phyloP scores from a whole-genome alignment of 202 grass and related monocot genomes.

The Carex arenaria region DNA sequence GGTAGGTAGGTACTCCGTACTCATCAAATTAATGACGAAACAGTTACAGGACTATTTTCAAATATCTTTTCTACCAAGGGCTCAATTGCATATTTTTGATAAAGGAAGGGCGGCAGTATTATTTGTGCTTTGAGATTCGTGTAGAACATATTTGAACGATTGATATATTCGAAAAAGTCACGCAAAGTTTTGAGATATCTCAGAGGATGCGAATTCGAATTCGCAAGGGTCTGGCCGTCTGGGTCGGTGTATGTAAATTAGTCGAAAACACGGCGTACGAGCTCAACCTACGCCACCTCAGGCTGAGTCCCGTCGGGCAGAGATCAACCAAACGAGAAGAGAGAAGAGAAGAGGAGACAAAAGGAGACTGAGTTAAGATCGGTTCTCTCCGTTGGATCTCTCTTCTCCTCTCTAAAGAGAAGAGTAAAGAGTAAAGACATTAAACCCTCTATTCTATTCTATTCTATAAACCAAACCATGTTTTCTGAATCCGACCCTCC shows the following conservation, averaged over 20 bases:
- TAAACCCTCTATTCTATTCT: not conserved
- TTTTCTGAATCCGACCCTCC: conserved; percentile 52
- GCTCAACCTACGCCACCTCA: conserved; percentile 7
- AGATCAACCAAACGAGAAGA: not conserved
- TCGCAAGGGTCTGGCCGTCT: no score
- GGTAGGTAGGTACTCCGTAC: no score
- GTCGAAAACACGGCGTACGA: conserved; percentile 11
- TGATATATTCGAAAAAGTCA: no score
- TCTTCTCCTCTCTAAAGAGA: not conserved
- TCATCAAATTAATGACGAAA: no score
- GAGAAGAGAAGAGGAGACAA: not conserved
- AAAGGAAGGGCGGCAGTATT: not conserved
- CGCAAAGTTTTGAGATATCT: no score
- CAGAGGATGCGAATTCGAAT: no score
- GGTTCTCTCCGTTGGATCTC: conserved; percentile 2
- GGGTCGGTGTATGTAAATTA: not conserved
- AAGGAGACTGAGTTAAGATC: not conserved
- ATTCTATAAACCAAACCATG: conserved; percentile 25
- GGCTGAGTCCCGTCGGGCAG: not conserved
- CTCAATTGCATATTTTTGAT: not conserved
- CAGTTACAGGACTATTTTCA: not conserved
- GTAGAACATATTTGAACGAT: no score
- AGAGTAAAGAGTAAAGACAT: no score
- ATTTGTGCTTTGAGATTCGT: no score
- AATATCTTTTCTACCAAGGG: not conserved